Evolutionary conservation across 208 protist genomes (phyloP), one percentile per base, ranked within the genome.

Genomic region (Vickermania spadyakhi): DNA sequence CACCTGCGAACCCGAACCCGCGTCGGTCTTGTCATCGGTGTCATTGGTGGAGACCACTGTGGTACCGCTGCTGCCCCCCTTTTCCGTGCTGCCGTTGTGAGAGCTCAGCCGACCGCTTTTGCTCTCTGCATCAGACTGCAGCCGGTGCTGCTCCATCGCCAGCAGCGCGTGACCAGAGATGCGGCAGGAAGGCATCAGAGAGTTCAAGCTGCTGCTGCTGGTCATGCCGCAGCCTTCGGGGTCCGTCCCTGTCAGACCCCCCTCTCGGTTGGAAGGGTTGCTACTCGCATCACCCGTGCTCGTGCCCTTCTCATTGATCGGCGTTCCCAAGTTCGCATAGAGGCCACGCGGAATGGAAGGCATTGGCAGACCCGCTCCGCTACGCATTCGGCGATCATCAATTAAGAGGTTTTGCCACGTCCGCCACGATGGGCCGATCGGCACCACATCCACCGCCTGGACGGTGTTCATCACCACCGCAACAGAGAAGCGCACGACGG

Each of bases 391-490:
- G 18, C 36, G 7, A 18, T 45, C 36, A 18, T 45, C 36, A 7
- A 18, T 18, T 7, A 45, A 18, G 18, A 45, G 11, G 11, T 45
- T 18, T 45, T 45, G 36, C 36, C 36, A 45, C 36, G 36, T 45
- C n/a, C 51, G 51, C 51, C 51, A 55, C 13, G 13, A 27, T 11
- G 21, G 21, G 1, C 62, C 59, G 2, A 75, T 57, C 13, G 64
- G 69, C 3, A 73, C 59, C 42, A 87, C 76, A 50, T 81, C 77
- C 18, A 87, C 76, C 26, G 80, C 80, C 69, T 87, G 80, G 30
- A 81, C 64, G 18, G 69, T 79, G 30, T 73, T 55, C 70, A 78
- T 82, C 28, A 79, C 29, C 60, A 74, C 68, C 7, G 59, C 2
- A 41, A 81, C 65, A 54, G 58, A 64, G 51, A 82, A 82, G 64